phyloP scores from a whole-genome alignment of 192 early-diverging fungal genomes.

The Ambispora gerdemannii region DNA sequence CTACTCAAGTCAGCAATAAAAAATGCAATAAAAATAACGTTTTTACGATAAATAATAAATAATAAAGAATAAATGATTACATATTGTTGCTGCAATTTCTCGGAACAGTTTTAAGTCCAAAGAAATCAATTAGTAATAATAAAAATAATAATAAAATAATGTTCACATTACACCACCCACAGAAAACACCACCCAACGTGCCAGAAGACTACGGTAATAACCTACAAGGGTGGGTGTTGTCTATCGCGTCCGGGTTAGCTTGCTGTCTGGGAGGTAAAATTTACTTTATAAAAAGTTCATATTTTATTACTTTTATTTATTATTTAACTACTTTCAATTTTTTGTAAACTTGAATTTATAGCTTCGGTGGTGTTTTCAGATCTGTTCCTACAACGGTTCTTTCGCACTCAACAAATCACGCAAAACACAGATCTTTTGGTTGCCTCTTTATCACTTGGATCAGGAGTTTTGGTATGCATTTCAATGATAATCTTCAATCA shows the following conservation, averaged over 20 bases:
- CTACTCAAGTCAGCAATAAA: too few species aligned
- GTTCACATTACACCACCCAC: too few species aligned
- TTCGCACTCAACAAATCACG: constrained; percentile 31
- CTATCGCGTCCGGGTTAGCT: constrained; percentile 39
- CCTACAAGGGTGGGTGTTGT: constrained; percentile 40
- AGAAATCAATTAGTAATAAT: too few species aligned
- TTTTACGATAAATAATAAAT: too few species aligned
- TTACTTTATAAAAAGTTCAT: background rate
- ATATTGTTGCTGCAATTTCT: too few species aligned
- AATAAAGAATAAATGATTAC: too few species aligned
- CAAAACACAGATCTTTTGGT: constrained; percentile 42
- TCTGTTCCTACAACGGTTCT: constrained; percentile 33
- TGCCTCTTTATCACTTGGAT: constrained; percentile 40
- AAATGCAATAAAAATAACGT: too few species aligned
- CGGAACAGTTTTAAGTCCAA: too few species aligned
- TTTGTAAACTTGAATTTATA: constrained; percentile 9
- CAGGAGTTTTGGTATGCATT: constrained; percentile 42
- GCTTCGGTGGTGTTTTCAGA: constrained; percentile 42
- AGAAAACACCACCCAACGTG: too few species aligned
- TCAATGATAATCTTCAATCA: background rate
- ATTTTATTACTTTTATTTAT: background rate
- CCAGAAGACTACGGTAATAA: constrained; percentile 21
- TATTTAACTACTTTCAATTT: background rate
- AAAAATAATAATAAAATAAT: too few species aligned
- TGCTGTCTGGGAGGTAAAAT: constrained; percentile 46